Conservation (phyloP, 345 rosid species). For the Acer campestre region DNA sequence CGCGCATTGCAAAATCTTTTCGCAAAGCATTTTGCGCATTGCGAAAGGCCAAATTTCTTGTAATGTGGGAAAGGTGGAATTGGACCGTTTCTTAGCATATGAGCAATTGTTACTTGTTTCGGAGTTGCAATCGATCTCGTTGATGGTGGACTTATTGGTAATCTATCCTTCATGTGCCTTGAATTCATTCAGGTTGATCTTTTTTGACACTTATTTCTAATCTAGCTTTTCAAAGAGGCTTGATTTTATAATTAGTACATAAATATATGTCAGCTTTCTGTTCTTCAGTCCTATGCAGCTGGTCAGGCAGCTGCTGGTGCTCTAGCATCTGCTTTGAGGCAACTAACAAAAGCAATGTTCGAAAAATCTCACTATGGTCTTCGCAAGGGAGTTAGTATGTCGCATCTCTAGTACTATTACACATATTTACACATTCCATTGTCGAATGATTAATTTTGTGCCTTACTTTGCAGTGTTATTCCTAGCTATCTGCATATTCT, state of each 20-base stretch:
- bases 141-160: conserved; percentile 91
- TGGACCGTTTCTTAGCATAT: conserved; percentile 59
- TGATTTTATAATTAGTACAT: neutral
- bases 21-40: too few species aligned
- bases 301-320: conserved; percentile 88
- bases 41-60: too few species aligned
- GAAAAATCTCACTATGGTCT: conserved; percentile 58
- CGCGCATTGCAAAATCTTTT: too few species aligned
- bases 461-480: conserved; percentile 56
- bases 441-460: neutral
- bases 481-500: conserved; percentile 64
- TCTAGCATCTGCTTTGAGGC: conserved; percentile 74
- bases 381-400: conserved; percentile 82
- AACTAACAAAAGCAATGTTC: conserved; percentile 74
- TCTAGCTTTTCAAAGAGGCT: neutral
- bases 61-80: conserved; percentile 55
- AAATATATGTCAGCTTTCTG: conserved; percentile 12
- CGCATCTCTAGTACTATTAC: neutral
- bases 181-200: conserved; percentile 73
- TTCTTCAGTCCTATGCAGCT: conserved; percentile 72
- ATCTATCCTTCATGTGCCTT: conserved; percentile 75
- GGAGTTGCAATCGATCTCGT: conserved; percentile 80
- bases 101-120: conserved; percentile 54
- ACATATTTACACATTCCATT: neutral
- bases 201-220: neutral